A percentile compares a stretch with the other conserved stretches of the same genome.
phyloP scores from a whole-genome alignment of 495 filamentous ascomycete genomes.

The Oidiodendron maius region DNA sequence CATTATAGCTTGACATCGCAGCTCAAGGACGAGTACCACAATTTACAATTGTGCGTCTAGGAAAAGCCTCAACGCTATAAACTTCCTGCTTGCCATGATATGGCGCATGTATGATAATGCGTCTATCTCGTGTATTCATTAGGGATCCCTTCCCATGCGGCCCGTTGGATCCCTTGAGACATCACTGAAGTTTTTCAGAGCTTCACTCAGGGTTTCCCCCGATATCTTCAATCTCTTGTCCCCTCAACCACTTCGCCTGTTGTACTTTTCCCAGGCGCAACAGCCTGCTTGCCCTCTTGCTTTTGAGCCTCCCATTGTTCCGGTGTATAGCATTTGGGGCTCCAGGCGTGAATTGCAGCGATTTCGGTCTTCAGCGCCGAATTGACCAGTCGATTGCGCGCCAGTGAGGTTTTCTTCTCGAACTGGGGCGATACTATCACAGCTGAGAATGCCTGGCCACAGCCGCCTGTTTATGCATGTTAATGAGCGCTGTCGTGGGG shows the following conservation, averaged over 20 bases:
- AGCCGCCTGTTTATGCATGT: slow-evolving; percentile 61
- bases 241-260: slow-evolving; percentile 21
- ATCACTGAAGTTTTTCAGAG: too few relatives aligned
- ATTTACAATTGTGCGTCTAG: too few relatives aligned
- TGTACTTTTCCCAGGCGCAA: slow-evolving; percentile 20
- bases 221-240: slow-evolving; percentile 14
- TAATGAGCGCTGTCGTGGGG: slow-evolving; percentile 1
- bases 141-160: too few relatives aligned
- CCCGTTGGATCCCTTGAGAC: too few relatives aligned
- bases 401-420: slow-evolving; percentile 78
- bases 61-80: too few relatives aligned
- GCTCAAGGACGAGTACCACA: too few relatives aligned
- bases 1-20: too few relatives aligned
- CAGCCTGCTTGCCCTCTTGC: slow-evolving; percentile 19
- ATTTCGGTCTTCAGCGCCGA: slow-evolving; percentile 85
- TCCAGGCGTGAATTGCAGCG: slow-evolving; percentile 96
- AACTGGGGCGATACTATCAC: slow-evolving; percentile 87
- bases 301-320: slow-evolving; percentile 83
- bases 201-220: too few relatives aligned
- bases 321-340: slow-evolving; percentile 90
- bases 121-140: too few relatives aligned
- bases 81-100: too few relatives aligned
- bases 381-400: slow-evolving; percentile 87
- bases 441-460: slow-evolving; percentile 90
- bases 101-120: too few relatives aligned